A percentile compares a stretch with the other conserved stretches of the same genome.
Conservation (phyloP, 2,329 filamentous ascomycete genomes). For the Rosellinia necatrix region DNA sequence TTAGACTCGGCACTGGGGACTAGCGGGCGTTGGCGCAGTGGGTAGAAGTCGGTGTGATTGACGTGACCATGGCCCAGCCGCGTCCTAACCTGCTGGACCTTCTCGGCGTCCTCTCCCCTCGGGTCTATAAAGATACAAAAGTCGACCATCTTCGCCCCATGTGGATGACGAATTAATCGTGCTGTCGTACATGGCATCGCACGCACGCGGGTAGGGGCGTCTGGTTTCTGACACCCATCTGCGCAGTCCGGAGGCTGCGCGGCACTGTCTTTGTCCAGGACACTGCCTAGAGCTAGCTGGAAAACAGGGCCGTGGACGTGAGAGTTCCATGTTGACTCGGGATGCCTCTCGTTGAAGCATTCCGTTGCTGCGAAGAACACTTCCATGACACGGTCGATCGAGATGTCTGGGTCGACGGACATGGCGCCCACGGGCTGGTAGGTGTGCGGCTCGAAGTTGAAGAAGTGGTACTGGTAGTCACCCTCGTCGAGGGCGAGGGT, state of each 20-base stretch:
- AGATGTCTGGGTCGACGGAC: not conserved
- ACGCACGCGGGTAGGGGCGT: not conserved
- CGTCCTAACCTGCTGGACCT: not conserved
- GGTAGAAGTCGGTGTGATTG: not conserved
- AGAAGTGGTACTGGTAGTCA: too few species aligned
- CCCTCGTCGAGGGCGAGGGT: not conserved
- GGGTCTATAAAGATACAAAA: constrained; percentile 2
- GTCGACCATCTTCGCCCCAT: not conserved
- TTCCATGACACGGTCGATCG: not conserved
- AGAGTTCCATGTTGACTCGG: not conserved
- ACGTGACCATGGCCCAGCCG: too few species aligned
- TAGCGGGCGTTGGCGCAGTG: not conserved
- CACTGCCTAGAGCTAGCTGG: not conserved
- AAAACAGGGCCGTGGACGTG: not conserved
- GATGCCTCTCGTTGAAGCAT: not conserved
- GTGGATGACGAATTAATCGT: not conserved
- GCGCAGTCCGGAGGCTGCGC: too few species aligned
- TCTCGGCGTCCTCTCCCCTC: not conserved
- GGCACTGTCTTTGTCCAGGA: not conserved
- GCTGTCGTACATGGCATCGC: constrained; percentile 4
- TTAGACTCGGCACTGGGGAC: not conserved
- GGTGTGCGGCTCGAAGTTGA: too few species aligned
- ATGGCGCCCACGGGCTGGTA: not conserved
- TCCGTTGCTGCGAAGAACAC: not conserved
- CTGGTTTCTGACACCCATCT: not conserved